Evolutionary conservation across 2,329 filamentous ascomycete species (phyloP).

Genomic region (Xylaria sp.): DNA sequence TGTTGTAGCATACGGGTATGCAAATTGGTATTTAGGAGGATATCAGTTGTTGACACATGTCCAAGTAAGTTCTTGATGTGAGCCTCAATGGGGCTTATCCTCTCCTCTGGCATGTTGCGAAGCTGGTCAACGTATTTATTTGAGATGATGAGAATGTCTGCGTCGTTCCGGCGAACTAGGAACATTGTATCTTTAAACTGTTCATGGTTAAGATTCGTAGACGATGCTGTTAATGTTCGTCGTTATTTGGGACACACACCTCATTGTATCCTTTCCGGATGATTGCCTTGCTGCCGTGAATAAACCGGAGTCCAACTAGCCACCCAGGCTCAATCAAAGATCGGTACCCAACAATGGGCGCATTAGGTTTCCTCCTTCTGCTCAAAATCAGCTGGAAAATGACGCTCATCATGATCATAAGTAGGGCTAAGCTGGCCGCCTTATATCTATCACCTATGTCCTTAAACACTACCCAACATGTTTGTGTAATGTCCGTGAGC

Average conservation of each 20-base stretch:
- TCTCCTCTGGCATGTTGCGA: conserved; percentile 6
- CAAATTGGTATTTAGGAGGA: conserved; percentile 5
- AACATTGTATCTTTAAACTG: conserved; percentile 14
- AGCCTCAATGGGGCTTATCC: conserved; percentile 5
- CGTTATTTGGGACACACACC: neutral
- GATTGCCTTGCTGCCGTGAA: neutral
- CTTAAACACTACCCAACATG: too few relatives aligned
- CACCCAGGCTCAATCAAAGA: neutral
- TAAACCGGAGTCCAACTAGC: neutral
- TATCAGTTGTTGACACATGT: neutral
- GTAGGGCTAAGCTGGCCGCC: too few relatives aligned
- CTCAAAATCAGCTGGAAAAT: too few relatives aligned
- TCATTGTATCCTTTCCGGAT: neutral
- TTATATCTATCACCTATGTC: too few relatives aligned
- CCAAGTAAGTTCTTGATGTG: conserved; percentile 20
- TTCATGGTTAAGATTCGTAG: too few relatives aligned
- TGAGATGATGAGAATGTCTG: conserved; percentile 13
- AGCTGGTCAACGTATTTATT: conserved; percentile 13
- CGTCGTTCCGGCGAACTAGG: conserved; percentile 13
- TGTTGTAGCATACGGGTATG: conserved; percentile 1
- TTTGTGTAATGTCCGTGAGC: too few relatives aligned
- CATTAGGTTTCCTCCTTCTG: too few relatives aligned
- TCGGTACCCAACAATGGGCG: neutral
- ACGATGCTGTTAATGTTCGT: too few relatives aligned
- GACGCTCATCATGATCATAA: too few relatives aligned